These are phyloP conservation scores for Vitis hybrid DNA, from an alignment of 177 flowering plant genomes.

Conservation along the genomic window DNA sequence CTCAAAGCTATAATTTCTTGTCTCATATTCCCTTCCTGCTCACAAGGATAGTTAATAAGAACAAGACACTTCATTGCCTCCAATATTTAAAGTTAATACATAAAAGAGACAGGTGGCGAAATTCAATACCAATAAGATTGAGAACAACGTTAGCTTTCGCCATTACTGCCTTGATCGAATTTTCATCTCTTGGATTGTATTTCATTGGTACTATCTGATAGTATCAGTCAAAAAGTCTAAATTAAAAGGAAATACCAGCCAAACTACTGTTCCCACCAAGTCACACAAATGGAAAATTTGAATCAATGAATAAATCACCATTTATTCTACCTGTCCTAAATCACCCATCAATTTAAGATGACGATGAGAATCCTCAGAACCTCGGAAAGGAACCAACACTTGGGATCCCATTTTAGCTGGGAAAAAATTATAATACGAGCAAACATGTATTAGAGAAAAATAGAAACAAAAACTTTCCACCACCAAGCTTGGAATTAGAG, in stretches of 20 bases:
- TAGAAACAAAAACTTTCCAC: not conserved
- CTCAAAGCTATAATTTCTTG: conserved; percentile 93
- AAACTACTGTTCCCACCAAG: not conserved
- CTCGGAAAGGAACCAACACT: conserved; percentile 94
- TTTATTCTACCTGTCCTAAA: conserved; percentile 79
- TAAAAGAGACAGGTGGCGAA: conserved; percentile 3
- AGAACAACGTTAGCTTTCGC: conserved; percentile 98
- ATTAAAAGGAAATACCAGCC: not conserved
- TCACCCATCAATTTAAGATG: conserved; percentile 99
- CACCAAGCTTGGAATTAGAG: too few species aligned
- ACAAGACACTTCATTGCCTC: conserved; percentile 6
- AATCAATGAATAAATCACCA: too few species aligned
- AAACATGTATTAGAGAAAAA: not conserved
- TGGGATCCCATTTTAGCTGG: conserved; percentile 97
- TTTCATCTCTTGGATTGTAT: conserved; percentile 91
- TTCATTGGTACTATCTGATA: conserved; percentile 95
- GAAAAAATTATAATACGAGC: not conserved
- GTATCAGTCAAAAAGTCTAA: conserved; percentile 3
- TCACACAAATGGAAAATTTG: too few species aligned
- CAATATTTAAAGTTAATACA: not conserved
- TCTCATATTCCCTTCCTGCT: conserved; percentile 90
- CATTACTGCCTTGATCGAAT: conserved; percentile 93
- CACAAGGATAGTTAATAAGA: conserved; percentile 9
- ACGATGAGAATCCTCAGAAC: conserved; percentile 89
- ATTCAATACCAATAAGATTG: conserved; percentile 79